phyloP scores from a whole-genome alignment of 2,329 filamentous ascomycete species.

The Tothia fuscella region DNA sequence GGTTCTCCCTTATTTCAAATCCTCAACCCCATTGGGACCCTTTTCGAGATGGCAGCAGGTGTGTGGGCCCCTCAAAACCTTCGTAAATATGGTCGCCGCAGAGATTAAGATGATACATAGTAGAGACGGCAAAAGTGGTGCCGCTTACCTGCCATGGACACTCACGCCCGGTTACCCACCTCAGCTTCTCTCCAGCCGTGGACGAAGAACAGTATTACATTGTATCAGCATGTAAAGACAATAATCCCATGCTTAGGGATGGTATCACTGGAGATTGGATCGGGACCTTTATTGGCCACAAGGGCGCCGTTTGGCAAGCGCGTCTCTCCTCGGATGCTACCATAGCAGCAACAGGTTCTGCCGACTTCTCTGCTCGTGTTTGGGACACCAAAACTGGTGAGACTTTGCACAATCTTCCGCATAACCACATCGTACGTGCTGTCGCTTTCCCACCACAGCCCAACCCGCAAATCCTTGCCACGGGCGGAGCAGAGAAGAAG shows the following conservation, averaged over 20 bases:
- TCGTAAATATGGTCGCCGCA: too few species aligned
- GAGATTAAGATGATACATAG: too few species aligned
- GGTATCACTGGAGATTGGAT: conserved; percentile 96
- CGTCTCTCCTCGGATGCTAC: conserved; percentile 78
- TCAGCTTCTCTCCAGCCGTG: conserved; percentile 75
- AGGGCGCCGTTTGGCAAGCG: conserved; percentile 95
- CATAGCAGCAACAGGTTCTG: conserved; percentile 83
- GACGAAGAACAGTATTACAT: conserved; percentile 81
- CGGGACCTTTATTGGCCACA: conserved; percentile 94
- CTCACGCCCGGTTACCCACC: conserved; percentile 80
- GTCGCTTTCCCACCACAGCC: conserved; percentile 71
- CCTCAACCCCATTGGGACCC: too few species aligned
- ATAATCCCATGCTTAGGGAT: conserved; percentile 96
- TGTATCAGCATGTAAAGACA: conserved; percentile 93
- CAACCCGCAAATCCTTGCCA: conserved; percentile 64
- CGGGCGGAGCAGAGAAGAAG: conserved; percentile 93
- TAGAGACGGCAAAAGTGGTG: conserved; percentile 50
- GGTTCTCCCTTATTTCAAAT: too few species aligned
- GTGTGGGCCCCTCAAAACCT: too few species aligned
- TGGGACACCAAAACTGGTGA: conserved; percentile 97
- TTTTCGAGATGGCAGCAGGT: too few species aligned
- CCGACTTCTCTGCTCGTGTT: conserved; percentile 94
- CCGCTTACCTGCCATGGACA: conserved; percentile 91
- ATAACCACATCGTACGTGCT: conserved; percentile 90
- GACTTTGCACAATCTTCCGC: conserved; percentile 72